Conservation (phyloP, 179 eudicot genomes). For the Amaranthus tricolor region DNA sequence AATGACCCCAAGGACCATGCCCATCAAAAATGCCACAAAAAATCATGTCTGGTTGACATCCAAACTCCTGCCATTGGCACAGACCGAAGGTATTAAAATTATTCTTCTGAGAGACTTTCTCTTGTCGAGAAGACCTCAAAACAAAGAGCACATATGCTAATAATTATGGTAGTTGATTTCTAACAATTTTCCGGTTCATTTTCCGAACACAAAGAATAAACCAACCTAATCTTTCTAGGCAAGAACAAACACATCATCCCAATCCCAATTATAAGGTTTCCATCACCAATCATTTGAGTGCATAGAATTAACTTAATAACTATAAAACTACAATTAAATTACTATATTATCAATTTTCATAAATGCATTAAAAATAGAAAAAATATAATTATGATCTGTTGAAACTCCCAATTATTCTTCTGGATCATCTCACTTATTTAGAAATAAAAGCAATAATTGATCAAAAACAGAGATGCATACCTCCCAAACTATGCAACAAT, state of each 20-base stretch:
- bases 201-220: constrained; percentile 21
- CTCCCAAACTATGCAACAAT: constrained; percentile 97
- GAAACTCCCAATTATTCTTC: no score
- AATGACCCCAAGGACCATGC: constrained; percentile 89
- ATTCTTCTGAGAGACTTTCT: neutral
- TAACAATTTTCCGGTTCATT: constrained; percentile 14
- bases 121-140: no score
- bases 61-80: constrained; percentile 53
- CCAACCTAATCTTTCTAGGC: neutral
- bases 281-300: constrained; percentile 4
- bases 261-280: neutral
- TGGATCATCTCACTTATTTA: no score
- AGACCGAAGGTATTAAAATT: constrained; percentile 4
- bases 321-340: constrained; percentile 4
- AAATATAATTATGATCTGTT: no score
- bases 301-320: neutral
- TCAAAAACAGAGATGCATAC: constrained; percentile 35
- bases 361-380: neutral
- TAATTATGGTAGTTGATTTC: neutral
- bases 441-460: neutral
- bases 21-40: constrained; percentile 83
- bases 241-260: neutral
- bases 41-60: constrained; percentile 70
- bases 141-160: no score
- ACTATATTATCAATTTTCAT: neutral